These are phyloP conservation scores for Talaromyces sp. DNA, from an alignment of 2,329 filamentous ascomycete genomes.

Conservation along the genomic window DNA sequence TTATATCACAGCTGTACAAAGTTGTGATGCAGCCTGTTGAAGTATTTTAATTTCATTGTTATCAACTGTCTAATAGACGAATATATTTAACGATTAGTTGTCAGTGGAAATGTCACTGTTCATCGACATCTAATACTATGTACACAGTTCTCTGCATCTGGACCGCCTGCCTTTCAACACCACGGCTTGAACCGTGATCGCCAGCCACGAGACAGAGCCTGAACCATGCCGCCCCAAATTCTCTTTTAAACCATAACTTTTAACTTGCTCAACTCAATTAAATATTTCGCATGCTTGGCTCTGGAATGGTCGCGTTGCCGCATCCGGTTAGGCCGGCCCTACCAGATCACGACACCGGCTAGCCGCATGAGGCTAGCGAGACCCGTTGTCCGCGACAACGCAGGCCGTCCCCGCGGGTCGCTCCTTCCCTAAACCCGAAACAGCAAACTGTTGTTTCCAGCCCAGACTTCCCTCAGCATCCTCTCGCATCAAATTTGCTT, in stretches of 20 bases:
- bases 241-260: no score
- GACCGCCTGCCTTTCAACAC: not conserved
- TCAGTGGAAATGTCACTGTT: no score
- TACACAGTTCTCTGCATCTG: not conserved
- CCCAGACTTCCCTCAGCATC: not conserved
- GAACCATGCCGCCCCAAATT: not conserved
- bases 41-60: no score
- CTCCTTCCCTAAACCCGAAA: conserved; percentile 29
- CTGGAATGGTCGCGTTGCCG: not conserved
- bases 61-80: not conserved
- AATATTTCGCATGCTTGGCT: no score
- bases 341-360: not conserved
- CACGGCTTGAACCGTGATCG: not conserved
- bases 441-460: conserved; percentile 33
- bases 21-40: no score
- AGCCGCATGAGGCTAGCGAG: not conserved
- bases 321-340: not conserved
- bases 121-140: no score
- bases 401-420: conserved; percentile 19
- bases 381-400: conserved; percentile 36
- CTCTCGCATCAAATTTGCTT: not conserved
- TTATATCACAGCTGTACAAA: no score
- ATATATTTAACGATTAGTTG: not conserved
- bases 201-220: not conserved
- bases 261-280: no score